Evolutionary conservation across 768 basidiomycete species (phyloP).

Genomic region (Termitomyces sp.): DNA sequence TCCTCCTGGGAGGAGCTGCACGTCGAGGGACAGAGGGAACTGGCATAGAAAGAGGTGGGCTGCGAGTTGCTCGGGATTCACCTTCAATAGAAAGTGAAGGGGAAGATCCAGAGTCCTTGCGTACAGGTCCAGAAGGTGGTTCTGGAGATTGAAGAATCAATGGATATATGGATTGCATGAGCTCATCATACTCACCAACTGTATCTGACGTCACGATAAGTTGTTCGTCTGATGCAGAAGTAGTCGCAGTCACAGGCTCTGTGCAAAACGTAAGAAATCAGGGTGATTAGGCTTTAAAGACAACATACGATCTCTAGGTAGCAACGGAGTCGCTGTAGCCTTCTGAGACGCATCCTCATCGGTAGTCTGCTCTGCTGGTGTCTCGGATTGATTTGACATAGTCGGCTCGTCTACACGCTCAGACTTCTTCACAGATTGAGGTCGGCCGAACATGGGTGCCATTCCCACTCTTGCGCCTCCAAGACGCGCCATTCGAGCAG

Average conservation of each 20-base stretch:
- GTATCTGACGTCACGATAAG: background rate
- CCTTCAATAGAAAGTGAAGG: slow-evolving; percentile 22
- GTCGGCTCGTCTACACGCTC: slow-evolving; percentile 22
- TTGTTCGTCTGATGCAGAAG: slow-evolving; percentile 6
- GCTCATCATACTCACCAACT: slow-evolving; percentile 4
- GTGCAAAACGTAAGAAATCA: background rate
- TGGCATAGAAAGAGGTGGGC: slow-evolving; percentile 56
- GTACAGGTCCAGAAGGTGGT: slow-evolving; percentile 11
- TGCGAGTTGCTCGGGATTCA: slow-evolving; percentile 27
- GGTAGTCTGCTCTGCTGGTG: background rate
- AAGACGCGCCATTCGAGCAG: slow-evolving; percentile 89
- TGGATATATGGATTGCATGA: background rate
- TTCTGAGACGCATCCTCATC: slow-evolving; percentile 8
- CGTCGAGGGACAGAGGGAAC: slow-evolving; percentile 70
- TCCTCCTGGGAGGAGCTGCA: slow-evolving; percentile 69
- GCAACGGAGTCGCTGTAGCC: background rate
- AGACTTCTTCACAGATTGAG: slow-evolving; percentile 30
- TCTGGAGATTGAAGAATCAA: background rate
- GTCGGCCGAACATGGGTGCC: slow-evolving; percentile 63
- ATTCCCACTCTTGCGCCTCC: slow-evolving; percentile 84
- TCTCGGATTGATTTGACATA: slow-evolving; percentile 4
- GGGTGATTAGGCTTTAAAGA: background rate
- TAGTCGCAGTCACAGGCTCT: slow-evolving; percentile 3
- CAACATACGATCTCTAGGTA: slow-evolving; percentile 5
- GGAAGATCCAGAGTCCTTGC: slow-evolving; percentile 21